A percentile compares a stretch with the other conserved stretches of the same genome.
Conservation (phyloP, 305 asterid species). For the Solanum hybrid region DNA sequence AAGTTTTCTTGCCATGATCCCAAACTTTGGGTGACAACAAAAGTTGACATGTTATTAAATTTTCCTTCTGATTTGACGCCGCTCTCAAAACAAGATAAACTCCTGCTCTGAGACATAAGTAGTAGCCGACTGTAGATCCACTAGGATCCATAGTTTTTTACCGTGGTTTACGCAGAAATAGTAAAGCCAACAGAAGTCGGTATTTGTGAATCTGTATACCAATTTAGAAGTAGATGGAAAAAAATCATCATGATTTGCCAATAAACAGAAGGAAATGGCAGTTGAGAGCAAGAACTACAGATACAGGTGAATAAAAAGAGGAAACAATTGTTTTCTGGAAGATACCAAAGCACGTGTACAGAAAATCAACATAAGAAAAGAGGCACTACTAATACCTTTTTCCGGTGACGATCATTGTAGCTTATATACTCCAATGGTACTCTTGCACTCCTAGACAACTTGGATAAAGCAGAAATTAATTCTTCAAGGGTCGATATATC, state of each 20-base stretch:
- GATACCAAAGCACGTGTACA: not conserved
- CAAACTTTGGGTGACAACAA: not conserved
- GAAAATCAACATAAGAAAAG: not conserved
- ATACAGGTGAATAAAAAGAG: not conserved
- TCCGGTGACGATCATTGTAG: conserved; percentile 84
- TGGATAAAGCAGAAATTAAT: conserved; percentile 64
- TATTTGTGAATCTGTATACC: not conserved
- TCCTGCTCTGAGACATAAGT: not conserved
- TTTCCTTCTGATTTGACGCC: not conserved
- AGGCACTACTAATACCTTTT: conserved; percentile 55
- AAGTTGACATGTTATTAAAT: not conserved
- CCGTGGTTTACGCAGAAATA: not conserved
- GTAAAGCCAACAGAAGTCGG: not conserved
- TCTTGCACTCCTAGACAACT: conserved; percentile 89
- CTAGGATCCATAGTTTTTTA: not conserved
- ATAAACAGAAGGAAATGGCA: not conserved
- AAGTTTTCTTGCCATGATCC: not conserved
- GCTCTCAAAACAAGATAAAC: not conserved
- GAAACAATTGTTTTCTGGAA: not conserved
- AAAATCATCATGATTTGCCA: not conserved
- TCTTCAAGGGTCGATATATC: conserved; percentile 83
- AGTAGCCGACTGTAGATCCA: not conserved
- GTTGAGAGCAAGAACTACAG: not conserved
- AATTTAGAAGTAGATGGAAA: not conserved
- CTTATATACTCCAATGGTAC: conserved; percentile 90